Percentiles rank a stretch among this genome's conserved stretches.
These are phyloP conservation scores for Magnolia changhungtana DNA, from an alignment of 164 flowering plant genomes.

Conservation along the genomic window DNA sequence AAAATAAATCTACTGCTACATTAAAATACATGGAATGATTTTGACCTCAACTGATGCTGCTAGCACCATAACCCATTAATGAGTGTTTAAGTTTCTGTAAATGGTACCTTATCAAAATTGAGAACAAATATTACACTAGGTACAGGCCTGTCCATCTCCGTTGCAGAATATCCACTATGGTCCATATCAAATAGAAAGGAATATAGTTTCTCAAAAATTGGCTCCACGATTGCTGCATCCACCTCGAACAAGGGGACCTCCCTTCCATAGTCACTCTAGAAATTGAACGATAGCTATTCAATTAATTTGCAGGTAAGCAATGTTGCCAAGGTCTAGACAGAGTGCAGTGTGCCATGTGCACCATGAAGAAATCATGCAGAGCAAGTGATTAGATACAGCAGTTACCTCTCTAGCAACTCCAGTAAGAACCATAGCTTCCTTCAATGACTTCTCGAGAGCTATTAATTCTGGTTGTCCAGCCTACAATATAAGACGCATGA, in stretches of 20 bases:
- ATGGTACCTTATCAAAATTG: constrained; percentile 88
- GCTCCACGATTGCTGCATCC: constrained; percentile 77
- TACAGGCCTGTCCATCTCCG: constrained; percentile 56
- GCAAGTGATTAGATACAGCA: background rate
- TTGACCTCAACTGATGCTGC: background rate
- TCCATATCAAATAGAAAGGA: constrained; percentile 76
- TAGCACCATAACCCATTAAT: background rate
- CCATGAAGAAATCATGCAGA: background rate
- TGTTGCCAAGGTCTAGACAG: constrained; percentile 2
- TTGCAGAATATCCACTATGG: constrained; percentile 28
- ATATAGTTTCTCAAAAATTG: constrained; percentile 71
- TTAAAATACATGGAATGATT: background rate
- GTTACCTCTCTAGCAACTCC: constrained; percentile 88
- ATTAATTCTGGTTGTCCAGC: constrained; percentile 87
- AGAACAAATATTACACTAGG: constrained; percentile 87
- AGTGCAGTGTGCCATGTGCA: background rate
- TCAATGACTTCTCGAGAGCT: constrained; percentile 79
- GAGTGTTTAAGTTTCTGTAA: constrained; percentile 2
- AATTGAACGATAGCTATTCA: constrained; percentile 12
- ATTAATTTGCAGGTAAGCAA: constrained; percentile 1
- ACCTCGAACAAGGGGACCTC: constrained; percentile 87
- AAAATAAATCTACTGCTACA: background rate
- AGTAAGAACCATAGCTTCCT: constrained; percentile 80
- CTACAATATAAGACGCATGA: constrained; percentile 26
- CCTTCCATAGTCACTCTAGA: constrained; percentile 82